Evolutionary conservation across 2,329 filamentous ascomycete species (phyloP).

Genomic region (Pyrenophora graminea): DNA sequence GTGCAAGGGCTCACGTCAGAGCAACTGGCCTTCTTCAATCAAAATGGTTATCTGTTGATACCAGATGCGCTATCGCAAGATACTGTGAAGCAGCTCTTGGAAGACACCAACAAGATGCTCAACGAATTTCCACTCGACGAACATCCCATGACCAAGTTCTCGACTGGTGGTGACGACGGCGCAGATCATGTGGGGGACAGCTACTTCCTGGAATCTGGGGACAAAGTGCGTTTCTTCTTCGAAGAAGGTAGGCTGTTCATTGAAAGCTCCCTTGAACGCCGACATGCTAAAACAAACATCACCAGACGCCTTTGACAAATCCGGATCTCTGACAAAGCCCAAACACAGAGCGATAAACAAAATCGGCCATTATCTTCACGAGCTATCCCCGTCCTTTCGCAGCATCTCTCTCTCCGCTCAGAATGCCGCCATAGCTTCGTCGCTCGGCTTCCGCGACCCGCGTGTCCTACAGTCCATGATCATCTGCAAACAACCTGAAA

Average conservation of each 20-base stretch:
- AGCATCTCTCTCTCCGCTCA: constrained; percentile 56
- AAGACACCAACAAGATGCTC: constrained; percentile 76
- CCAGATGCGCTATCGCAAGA: constrained; percentile 71
- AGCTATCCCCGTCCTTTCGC: constrained; percentile 54
- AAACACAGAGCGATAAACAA: constrained; percentile 84
- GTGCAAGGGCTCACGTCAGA: constrained; percentile 66
- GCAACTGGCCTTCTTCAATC: constrained; percentile 73
- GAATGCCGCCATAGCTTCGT: constrained; percentile 68
- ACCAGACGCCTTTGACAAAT: constrained; percentile 72
- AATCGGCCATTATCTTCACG: constrained; percentile 57
- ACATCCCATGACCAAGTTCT: constrained; percentile 93
- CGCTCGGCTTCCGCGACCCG: constrained; percentile 76
- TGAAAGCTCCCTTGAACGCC: not conserved
- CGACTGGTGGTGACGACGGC: constrained; percentile 72
- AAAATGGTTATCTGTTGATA: constrained; percentile 89
- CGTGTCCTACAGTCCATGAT: constrained; percentile 90
- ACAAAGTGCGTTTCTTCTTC: constrained; percentile 96
- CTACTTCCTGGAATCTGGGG: constrained; percentile 88
- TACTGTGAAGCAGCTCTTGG: constrained; percentile 70
- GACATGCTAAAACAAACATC: not conserved
- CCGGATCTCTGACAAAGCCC: constrained; percentile 71
- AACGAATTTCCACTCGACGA: constrained; percentile 74
- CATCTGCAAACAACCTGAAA: constrained; percentile 97
- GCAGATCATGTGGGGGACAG: constrained; percentile 85
- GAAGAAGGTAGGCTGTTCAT: constrained; percentile 64